A percentile compares a stretch with the other conserved stretches of the same genome.
Evolutionary conservation across 1,284 basidiomycete species (phyloP).

Genomic region (Ceratobasidium papillatum): DNA sequence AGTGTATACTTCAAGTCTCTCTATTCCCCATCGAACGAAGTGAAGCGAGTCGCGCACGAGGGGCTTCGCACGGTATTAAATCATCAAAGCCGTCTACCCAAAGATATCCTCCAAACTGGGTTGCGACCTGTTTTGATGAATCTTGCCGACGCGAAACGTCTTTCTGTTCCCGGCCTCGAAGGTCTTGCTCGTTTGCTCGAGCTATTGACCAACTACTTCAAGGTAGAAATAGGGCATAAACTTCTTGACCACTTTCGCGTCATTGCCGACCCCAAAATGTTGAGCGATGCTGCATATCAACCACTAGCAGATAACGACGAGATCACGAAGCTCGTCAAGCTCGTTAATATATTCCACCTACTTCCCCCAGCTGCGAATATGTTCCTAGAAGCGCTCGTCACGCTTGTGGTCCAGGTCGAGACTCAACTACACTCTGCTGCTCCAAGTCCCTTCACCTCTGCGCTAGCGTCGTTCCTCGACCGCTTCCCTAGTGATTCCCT

Average conservation of each 20-base stretch:
- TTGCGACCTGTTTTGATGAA: constrained; percentile 98
- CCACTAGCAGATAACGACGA: constrained; percentile 89
- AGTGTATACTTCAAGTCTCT: constrained; percentile 98
- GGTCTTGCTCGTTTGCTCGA: constrained; percentile 96
- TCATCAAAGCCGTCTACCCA: constrained; percentile 92
- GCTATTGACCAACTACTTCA: constrained; percentile 98
- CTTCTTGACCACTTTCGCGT: constrained; percentile 94
- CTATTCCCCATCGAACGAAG: constrained; percentile 91
- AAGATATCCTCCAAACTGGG: constrained; percentile 94
- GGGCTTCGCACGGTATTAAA: constrained; percentile 89
- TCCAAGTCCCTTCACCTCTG: constrained; percentile 92
- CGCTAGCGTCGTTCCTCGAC: constrained; percentile 90
- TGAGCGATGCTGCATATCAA: constrained; percentile 79
- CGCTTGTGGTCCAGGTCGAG: constrained; percentile 93
- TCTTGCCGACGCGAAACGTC: constrained; percentile 92
- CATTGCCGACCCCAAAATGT: constrained; percentile 85
- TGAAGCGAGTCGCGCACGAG: constrained; percentile 96
- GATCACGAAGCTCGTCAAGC: constrained; percentile 90
- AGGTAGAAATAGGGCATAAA: constrained; percentile 98
- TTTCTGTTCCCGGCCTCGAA: constrained; percentile 94
- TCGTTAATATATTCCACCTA: constrained; percentile 97
- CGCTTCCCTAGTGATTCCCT: constrained; percentile 88
- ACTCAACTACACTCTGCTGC: constrained; percentile 89
- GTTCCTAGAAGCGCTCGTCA: constrained; percentile 88
- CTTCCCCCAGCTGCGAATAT: constrained; percentile 92